Base-by-base conservation (phyloP, 495 filamentous ascomycete genomes). In the Penicillium coprophilum region DNA sequence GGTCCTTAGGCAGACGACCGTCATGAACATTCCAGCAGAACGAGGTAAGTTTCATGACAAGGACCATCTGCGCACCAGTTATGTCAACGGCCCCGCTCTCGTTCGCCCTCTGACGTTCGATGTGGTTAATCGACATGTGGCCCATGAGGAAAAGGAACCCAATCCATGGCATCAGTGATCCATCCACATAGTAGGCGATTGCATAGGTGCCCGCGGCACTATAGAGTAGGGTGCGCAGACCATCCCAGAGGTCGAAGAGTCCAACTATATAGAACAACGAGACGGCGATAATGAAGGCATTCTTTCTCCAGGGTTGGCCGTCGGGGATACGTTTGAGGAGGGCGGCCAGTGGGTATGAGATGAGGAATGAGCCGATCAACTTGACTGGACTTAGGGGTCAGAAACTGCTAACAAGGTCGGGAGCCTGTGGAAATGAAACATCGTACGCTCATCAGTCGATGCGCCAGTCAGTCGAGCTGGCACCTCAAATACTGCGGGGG, bases 21-120 rank as follows among this genome's bases (percentile, higher is more conserved):
- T 98, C 94, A 60, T 91, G 88, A 20, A 97, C 86, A 66, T 96
- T 96, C 94, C 94, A 98, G 77, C 91, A 96, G 69, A 97, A 98
- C 23, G 92, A 85, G 10, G 84, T 87, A n/a, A 97, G 87, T 74
- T 97, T 98, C 92, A 98, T 98, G 51, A 96, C 86, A 58, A 97
- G 70, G 12, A 98, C 94, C 94, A 98, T 98, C 72, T 98, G 94
- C 0, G 94, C 92, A 47, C 91, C 92, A 15, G 93, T 96, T 61
- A 98, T 92, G 71, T 98, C 94, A 39, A 96, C 77, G 8, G 75
- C 70, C 51, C 80, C 72, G 1, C 87, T 81, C 46, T 84, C 77
- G 58, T 88, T 78, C 32, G 77, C 71, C 46, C 86, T 81, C 63
- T 96, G 90, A 30, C 94, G 87, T 54, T 84, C 76, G 55, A 97